Evolutionary conservation across 192 early-diverging fungal genomes (phyloP).

Genomic region (Gonapodya sp.): DNA sequence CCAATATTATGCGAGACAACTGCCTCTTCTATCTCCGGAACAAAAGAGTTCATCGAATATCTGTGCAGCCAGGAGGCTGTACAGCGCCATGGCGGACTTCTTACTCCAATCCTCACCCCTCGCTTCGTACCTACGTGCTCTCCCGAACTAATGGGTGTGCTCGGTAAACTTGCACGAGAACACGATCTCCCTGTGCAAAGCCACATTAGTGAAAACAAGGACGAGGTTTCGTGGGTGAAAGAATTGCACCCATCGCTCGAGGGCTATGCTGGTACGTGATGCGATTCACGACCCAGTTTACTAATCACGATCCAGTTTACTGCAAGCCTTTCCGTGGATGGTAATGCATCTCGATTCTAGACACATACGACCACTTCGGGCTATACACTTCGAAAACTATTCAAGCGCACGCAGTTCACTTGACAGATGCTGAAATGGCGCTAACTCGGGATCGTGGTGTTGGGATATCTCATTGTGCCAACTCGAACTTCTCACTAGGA

Average conservation of each 20-base stretch:
- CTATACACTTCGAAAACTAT: slow-evolving; percentile 66
- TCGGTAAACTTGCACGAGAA: slow-evolving; percentile 61
- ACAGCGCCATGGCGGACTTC: slow-evolving; percentile 24
- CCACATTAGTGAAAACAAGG: slow-evolving; percentile 78
- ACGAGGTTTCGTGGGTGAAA: slow-evolving; percentile 66
- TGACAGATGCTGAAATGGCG: slow-evolving; percentile 59
- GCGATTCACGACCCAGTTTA: too few species aligned
- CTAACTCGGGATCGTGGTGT: slow-evolving; percentile 52
- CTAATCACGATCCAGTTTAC: too few species aligned
- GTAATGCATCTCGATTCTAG: too few species aligned
- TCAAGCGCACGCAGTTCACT: slow-evolving; percentile 91
- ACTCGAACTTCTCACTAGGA: slow-evolving; percentile 77
- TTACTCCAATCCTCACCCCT: slow-evolving; percentile 81
- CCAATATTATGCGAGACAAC: slow-evolving; percentile 24
- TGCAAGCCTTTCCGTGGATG: too few species aligned
- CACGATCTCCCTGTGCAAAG: slow-evolving; percentile 79
- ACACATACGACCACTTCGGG: slow-evolving; percentile 63
- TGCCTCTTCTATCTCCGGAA: slow-evolving; percentile 53
- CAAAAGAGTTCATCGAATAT: slow-evolving; percentile 52
- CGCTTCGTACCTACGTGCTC: slow-evolving; percentile 86
- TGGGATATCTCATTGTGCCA: slow-evolving; percentile 86
- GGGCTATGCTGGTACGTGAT: slow-evolving; percentile 46
- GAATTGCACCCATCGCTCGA: slow-evolving; percentile 59
- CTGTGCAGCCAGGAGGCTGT: slow-evolving; percentile 25
- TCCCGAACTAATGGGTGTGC: slow-evolving; percentile 48